A percentile compares a stretch with the other conserved stretches of the same genome.
Evolutionary conservation across 371 early-diverging fungal genomes (phyloP).

Genomic region (Cokeromyces recurvatus): DNA sequence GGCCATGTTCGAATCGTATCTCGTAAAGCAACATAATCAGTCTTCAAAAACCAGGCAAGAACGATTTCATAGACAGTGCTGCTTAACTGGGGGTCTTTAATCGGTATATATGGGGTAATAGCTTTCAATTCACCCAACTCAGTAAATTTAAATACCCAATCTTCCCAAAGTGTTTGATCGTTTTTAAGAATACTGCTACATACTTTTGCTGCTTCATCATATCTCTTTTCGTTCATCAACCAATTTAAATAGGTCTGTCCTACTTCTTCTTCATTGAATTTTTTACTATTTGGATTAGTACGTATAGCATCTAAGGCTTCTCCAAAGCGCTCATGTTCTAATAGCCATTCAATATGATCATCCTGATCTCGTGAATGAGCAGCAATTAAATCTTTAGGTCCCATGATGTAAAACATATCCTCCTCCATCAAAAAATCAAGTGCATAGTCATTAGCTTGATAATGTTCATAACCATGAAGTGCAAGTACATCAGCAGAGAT

Average conservation of each 20-base stretch:
- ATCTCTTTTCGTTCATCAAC: conserved; percentile 67
- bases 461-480: conserved; percentile 76
- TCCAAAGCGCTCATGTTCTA: conserved; percentile 71
- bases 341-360: conserved; percentile 92
- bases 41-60: conserved; percentile 61
- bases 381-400: conserved; percentile 88
- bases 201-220: conserved; percentile 67
- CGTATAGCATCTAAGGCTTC: conserved; percentile 70
- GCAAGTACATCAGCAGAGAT: conserved; percentile 83
- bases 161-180: conserved; percentile 80
- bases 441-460: conserved; percentile 89
- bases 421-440: conserved; percentile 57
- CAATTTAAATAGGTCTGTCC: conserved; percentile 80
- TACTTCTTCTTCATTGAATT: conserved; percentile 64
- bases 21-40: conserved; percentile 55
- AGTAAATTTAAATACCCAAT: conserved; percentile 84
- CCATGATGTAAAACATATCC: conserved; percentile 79
- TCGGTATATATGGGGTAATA: conserved; percentile 77
- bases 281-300: conserved; percentile 42
- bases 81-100: conserved; percentile 69
- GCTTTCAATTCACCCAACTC: conserved; percentile 69
- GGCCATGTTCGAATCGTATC: conserved; percentile 79
- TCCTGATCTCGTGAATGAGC: conserved; percentile 83
- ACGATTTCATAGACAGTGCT: conserved; percentile 86
- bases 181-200: conserved; percentile 68